phyloP scores from a whole-genome alignment of 345 rosid genomes.

The Ricinus communis region DNA sequence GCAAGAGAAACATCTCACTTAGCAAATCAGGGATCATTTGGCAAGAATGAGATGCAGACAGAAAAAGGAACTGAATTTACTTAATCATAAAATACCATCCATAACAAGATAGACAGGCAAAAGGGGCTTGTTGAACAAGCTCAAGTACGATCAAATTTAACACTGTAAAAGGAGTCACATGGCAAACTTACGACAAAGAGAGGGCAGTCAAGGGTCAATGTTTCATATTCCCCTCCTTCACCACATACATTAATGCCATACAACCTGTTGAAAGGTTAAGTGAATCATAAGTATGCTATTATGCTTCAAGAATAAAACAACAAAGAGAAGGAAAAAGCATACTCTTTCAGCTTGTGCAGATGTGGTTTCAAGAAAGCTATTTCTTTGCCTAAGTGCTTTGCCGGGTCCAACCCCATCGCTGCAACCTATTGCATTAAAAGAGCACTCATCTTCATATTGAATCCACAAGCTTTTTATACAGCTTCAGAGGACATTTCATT shows the following conservation, averaged over 20 bases:
- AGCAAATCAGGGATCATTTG: not conserved
- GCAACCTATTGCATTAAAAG: constrained; percentile 62
- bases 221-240: constrained; percentile 99
- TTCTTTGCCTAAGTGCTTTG: constrained; percentile 90
- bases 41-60: not conserved
- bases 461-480: not conserved
- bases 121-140: not conserved
- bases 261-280: constrained; percentile 42
- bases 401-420: constrained; percentile 87
- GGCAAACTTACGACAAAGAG: constrained; percentile 67
- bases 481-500: not conserved
- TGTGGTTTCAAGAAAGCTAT: constrained; percentile 59
- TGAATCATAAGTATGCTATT: not conserved
- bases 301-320: not conserved
- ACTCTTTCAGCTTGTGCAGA: constrained; percentile 89
- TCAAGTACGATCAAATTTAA: not conserved
- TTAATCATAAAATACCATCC: not conserved
- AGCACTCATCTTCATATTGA: not conserved
- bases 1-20: not conserved
- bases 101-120: not conserved
- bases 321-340: constrained; percentile 25
- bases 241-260: constrained; percentile 96
- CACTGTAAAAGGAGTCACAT: constrained; percentile 9
- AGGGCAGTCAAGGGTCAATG: constrained; percentile 92
- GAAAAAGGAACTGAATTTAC: not conserved